phyloP scores from a whole-genome alignment of 73 alveolate genomes.

The Tetrahymena borealis region DNA sequence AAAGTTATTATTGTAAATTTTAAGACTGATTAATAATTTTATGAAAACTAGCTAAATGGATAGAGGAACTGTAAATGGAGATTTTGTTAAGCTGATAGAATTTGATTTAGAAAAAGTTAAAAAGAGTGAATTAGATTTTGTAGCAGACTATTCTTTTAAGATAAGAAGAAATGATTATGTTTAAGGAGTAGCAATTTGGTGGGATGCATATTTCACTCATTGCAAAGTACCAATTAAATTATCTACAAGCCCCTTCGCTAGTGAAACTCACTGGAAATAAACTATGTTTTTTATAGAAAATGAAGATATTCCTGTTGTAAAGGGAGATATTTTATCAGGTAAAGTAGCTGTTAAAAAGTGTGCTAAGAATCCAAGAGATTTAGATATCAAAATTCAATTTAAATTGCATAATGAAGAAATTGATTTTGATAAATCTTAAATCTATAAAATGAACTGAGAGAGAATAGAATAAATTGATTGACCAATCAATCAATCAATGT shows the following conservation, averaged over 20 bases:
- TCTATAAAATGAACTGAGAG: constrained; percentile 7
- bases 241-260: constrained; percentile 81
- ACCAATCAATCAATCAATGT: too few species aligned
- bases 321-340: constrained; percentile 80
- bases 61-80: constrained; percentile 30
- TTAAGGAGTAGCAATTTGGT: constrained; percentile 88
- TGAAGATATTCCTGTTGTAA: constrained; percentile 56
- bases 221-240: constrained; percentile 65
- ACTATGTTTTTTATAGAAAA: constrained; percentile 75
- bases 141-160: constrained; percentile 45
- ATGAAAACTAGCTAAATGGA: neutral
- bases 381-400: constrained; percentile 79
- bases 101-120: constrained; percentile 63
- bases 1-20: constrained; percentile 43
- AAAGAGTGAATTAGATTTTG: constrained; percentile 63
- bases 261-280: constrained; percentile 94
- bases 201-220: constrained; percentile 73
- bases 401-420: constrained; percentile 15
- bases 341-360: constrained; percentile 80
- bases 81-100: constrained; percentile 51
- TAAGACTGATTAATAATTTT: neutral
- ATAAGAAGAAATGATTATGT: constrained; percentile 63
- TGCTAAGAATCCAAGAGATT: constrained; percentile 72
- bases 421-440: neutral
- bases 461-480: neutral